Base-by-base conservation (phyloP, 2,329 filamentous ascomycete species). In the Fusarium concolor region DNA sequence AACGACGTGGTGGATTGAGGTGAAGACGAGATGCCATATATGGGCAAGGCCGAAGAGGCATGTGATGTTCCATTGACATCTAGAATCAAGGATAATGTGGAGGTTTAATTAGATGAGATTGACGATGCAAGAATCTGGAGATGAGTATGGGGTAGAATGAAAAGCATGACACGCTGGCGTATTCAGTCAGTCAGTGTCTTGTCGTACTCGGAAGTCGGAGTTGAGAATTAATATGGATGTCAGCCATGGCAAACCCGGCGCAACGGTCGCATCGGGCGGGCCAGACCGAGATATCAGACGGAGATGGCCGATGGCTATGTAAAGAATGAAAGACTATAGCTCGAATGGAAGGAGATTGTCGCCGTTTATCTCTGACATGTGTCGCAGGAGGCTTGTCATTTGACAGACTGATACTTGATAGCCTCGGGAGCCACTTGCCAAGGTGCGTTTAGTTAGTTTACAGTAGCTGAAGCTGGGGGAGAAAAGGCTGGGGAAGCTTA, bases 261-360 rank as follows among this genome's bases (percentile, higher is more conserved):
- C 46, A 56, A 42, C 46, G 53, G 53, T 52, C 24, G 43, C 12
- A 29, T 26, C 42, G 35, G 47, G 61, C 64, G 64, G 64, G 47
- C 28, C 46, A 57, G 51, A 22, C 64, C 64, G 64, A 67, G 50
- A 65, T 43, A 26, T 45, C 39, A 12, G 41, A 28, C 64, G 64
- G 64, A 67, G 64, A 18, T 62, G 64, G 52, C 64, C 64, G 64
- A 52, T 29, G 47, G 29, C 18, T 33, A 31, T 39, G 42, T 28
- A 12, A 42, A 42, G 11, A 20, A 2, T 12, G 3, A 31, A 31
- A 31, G 29, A 50, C 61, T 65, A 65, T 46, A 55, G 42, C 62
- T 46, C 26, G 38, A 45, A 56, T 20, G 56, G 62, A 65, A 65
- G 62, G 61, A 61, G 62, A 61, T 39, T 6, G 10, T 29, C n/a